These are phyloP conservation scores for Xylariaceae sp. DNA, from an alignment of 2,329 filamentous ascomycete species.

Conservation along the genomic window DNA sequence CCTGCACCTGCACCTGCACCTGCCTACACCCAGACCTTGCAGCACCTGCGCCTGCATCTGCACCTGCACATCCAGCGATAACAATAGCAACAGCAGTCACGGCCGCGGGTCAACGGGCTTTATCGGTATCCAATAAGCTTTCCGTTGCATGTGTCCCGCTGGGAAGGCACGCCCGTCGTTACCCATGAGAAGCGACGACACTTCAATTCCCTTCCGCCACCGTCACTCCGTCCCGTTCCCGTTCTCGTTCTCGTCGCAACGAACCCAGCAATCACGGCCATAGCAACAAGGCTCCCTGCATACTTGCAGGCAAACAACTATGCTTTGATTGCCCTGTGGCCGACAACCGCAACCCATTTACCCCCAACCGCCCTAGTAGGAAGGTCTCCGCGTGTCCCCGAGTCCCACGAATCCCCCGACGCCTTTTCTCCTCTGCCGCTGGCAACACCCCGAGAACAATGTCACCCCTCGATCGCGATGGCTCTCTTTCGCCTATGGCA, in stretches of 20 bases:
- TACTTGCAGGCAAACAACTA: neutral
- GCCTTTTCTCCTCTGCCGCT: neutral
- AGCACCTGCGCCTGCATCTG: neutral
- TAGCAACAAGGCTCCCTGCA: neutral
- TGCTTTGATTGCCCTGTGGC: neutral
- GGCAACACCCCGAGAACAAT: slow-evolving; percentile 16
- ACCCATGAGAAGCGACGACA: neutral
- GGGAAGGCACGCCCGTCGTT: neutral
- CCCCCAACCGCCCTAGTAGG: neutral
- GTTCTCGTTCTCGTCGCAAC: neutral
- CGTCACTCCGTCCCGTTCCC: neutral
- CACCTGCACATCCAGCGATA: neutral
- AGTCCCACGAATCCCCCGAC: neutral
- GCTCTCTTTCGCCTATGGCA: slow-evolving; percentile 36
- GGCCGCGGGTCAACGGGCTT: neutral
- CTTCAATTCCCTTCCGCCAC: neutral
- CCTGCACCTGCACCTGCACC: neutral
- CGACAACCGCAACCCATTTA: neutral
- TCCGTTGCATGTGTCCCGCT: neutral
- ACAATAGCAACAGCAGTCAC: neutral
- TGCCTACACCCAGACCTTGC: neutral
- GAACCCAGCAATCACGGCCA: neutral
- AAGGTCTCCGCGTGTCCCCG: neutral
- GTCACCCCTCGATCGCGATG: slow-evolving; percentile 28
- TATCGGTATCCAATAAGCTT: neutral